Percentiles rank a stretch among this genome's conserved stretches.
These are phyloP conservation scores for Lentinula detonsa DNA, from an alignment of 768 basidiomycete genomes.

Conservation along the genomic window DNA sequence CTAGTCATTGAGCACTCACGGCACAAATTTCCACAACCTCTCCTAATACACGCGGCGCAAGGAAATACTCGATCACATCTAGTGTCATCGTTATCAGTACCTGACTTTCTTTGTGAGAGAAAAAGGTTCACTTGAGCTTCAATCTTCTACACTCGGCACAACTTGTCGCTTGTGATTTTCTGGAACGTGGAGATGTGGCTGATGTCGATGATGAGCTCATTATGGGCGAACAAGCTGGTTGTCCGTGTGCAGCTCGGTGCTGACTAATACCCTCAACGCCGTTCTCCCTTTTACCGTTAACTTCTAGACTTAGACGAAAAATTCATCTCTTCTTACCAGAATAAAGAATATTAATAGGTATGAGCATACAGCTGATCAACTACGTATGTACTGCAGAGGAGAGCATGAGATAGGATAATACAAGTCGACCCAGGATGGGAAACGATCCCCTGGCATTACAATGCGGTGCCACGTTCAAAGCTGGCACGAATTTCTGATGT, in stretches of 20 bases:
- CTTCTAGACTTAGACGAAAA: not conserved
- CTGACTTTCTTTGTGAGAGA: not conserved
- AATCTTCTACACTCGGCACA: constrained; percentile 22
- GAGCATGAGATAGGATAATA: not conserved
- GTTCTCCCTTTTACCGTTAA: not conserved
- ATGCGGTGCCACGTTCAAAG: constrained; percentile 94
- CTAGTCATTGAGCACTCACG: constrained; percentile 8
- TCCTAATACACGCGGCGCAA: constrained; percentile 33
- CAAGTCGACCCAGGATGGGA: not conserved
- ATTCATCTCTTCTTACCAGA: too few relatives aligned
- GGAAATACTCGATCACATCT: constrained; percentile 33
- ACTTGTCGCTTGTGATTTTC: constrained; percentile 15
- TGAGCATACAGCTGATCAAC: too few relatives aligned
- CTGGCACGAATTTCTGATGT: constrained; percentile 94
- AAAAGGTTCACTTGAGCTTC: constrained; percentile 23
- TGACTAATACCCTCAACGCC: not conserved
- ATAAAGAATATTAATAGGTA: too few relatives aligned
- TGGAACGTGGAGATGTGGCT: not conserved
- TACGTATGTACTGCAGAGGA: too few relatives aligned
- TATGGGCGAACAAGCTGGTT: not conserved
- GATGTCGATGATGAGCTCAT: not conserved
- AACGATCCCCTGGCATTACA: constrained; percentile 19
- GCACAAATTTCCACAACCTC: constrained; percentile 35
- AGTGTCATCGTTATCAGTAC: not conserved
- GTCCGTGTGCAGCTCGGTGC: not conserved